Conservation (phyloP, 257 asterid genomes). For the Nicotiana knightiana region DNA sequence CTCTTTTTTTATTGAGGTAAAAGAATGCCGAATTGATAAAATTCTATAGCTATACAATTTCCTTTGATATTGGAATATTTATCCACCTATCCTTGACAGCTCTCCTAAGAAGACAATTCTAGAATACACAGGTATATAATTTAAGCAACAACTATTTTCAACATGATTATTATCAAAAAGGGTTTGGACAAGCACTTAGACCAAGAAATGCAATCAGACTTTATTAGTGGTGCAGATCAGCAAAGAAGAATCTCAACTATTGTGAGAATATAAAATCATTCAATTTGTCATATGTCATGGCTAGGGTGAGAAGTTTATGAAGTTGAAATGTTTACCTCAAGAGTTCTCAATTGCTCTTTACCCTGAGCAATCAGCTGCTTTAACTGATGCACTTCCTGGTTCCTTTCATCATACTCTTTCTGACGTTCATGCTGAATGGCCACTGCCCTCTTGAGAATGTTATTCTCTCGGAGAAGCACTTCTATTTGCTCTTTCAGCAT, state of each 20-base stretch:
- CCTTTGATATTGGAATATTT: background rate
- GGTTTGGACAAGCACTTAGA: background rate
- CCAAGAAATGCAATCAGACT: background rate
- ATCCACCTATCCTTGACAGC: background rate
- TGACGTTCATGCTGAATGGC: constrained; percentile 80
- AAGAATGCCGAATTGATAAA: background rate
- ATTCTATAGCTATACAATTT: background rate
- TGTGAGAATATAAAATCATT: background rate
- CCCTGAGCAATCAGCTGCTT: constrained; percentile 59
- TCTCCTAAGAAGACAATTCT: background rate
- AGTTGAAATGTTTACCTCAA: constrained; percentile 44
- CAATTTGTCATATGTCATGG: background rate
- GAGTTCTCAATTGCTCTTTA: constrained; percentile 62
- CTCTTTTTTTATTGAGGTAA: background rate
- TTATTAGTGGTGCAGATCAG: background rate
- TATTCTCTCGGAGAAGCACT: constrained; percentile 45
- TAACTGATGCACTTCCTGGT: constrained; percentile 58
- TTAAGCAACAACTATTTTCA: background rate
- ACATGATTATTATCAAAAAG: background rate
- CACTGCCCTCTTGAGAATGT: constrained; percentile 77
- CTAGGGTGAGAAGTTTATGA: background rate
- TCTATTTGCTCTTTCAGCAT: constrained; percentile 63
- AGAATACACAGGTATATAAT: background rate
- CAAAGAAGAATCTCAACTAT: background rate
- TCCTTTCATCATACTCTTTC: constrained; percentile 63